Evolutionary conservation across 179 eudicot species (phyloP).

Genomic region (Corrigiola litoralis): DNA sequence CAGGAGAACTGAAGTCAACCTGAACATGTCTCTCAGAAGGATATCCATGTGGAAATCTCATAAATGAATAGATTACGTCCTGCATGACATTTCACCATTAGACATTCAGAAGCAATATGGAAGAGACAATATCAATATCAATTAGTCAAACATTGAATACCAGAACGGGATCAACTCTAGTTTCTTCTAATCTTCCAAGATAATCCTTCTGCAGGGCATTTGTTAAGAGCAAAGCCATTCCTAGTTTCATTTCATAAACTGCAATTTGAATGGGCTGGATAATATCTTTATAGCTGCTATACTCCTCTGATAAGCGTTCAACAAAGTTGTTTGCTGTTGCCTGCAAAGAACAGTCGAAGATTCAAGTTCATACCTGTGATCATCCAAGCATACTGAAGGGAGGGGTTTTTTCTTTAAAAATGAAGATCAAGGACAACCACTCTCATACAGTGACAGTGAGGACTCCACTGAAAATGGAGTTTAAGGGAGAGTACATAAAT

Average conservation of each 20-base stretch:
- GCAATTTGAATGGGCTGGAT: conserved; percentile 91
- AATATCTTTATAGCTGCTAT: conserved; percentile 57
- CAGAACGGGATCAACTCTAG: conserved; percentile 42
- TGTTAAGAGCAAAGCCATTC: conserved; percentile 61
- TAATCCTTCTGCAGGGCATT: conserved; percentile 39
- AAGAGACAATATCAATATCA: neutral
- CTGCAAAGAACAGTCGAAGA: conserved; percentile 36
- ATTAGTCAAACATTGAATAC: conserved; percentile 26
- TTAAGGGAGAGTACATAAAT: no score
- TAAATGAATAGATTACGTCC: conserved; percentile 57
- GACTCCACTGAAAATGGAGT: no score
- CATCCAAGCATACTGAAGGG: no score
- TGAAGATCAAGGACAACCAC: no score
- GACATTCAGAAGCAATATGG: neutral
- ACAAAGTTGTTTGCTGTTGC: conserved; percentile 63
- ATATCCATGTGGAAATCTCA: conserved; percentile 72
- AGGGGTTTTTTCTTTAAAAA: no score
- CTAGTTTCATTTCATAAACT: conserved; percentile 85
- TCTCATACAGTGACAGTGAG: no score
- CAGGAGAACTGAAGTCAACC: conserved; percentile 24
- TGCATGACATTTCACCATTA: conserved; percentile 23
- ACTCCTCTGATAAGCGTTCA: conserved; percentile 65
- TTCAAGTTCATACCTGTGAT: neutral
- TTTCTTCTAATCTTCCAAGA: conserved; percentile 38
- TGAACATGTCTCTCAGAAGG: conserved; percentile 42